phyloP scores from a whole-genome alignment of 805 yeast species.

The Candida parachauliodes region DNA sequence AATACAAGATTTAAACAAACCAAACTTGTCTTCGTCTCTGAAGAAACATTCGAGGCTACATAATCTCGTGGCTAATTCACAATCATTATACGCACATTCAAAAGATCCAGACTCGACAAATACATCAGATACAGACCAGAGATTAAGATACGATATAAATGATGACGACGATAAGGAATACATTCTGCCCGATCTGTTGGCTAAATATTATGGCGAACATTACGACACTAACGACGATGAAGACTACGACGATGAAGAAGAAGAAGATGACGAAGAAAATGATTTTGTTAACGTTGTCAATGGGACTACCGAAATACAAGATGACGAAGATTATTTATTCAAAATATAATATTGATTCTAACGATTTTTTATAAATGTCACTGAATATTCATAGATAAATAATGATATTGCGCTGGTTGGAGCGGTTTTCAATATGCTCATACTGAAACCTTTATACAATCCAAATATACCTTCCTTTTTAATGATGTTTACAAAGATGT shows the following conservation, averaged over 20 bases:
- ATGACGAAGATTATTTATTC: constrained; percentile 31
- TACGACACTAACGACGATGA: constrained; percentile 18
- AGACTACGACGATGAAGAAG: constrained; percentile 19
- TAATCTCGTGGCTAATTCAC: constrained; percentile 33
- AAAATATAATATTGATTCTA: constrained; percentile 10
- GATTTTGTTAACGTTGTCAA: constrained; percentile 26
- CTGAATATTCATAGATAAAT: constrained; percentile 54
- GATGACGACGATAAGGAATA: constrained; percentile 33
- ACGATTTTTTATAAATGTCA: constrained; percentile 11
- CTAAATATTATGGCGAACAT: constrained; percentile 24
- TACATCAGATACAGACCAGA: constrained; percentile 12
- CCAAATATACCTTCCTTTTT: constrained; percentile 60
- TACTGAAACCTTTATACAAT: constrained; percentile 68
- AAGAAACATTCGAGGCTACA: constrained; percentile 20
- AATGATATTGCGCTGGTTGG: constrained; percentile 73
- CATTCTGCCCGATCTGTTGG: constrained; percentile 39
- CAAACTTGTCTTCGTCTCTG: background rate
- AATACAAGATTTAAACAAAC: constrained; percentile 1
- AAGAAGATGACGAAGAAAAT: constrained; percentile 29
- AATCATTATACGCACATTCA: constrained; percentile 29
- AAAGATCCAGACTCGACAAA: constrained; percentile 15
- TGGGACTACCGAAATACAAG: constrained; percentile 17
- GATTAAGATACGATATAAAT: constrained; percentile 12
- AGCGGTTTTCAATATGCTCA: constrained; percentile 72
- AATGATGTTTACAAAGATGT: constrained; percentile 38